Evolutionary conservation across 371 early-diverging fungal species (phyloP), one percentile per base, ranked within the genome.

Genomic region (Mortierella sp.): DNA sequence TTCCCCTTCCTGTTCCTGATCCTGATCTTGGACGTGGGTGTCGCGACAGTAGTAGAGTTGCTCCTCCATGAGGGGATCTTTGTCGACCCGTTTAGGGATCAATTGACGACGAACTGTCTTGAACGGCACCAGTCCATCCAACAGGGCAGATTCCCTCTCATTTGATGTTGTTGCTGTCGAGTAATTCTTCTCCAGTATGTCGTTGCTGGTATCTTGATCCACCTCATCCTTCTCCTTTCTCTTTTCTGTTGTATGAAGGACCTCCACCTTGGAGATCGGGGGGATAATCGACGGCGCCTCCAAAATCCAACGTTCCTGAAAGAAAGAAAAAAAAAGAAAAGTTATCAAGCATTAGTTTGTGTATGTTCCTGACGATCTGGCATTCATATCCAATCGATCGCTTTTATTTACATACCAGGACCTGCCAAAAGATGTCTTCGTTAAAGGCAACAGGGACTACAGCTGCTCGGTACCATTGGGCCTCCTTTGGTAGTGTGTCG

Each of bases 211-310:
- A 22, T 22, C 61, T n/a, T 22, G 34, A 61, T 37, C 37, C 22
- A 1, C 22, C 31, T 44, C 39, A 11, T 7, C 37, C 34, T 8
- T 47, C 66, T 22, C 39, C 29, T 68, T 64, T 45, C 24, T 43
- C 16, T 29, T 39, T 22, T 39, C 7, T 44, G 6, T 19, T 34
- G 86, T 85, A n/a, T 76, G 64, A 7, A 88, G 44, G 44, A 93
- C 88, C 19, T 90, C 89, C 4, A 92, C 91, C 43, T 85, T 87
- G 55, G 90, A 86, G 24, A 94, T 77, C 0, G 95, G 95, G 10
- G 95, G 95, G 37, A 94, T 93, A n/a, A 92, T 86, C 43, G 86
- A 82, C 40, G 93, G 90, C 3, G 94, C 92, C 43, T 92, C 92
- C 9, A 69, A 44, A n/a, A 91, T 91, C 95, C 95, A 94, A 34